Base-by-base conservation (phyloP, 208 protist species). In the Trypanosoma platydactyli region DNA sequence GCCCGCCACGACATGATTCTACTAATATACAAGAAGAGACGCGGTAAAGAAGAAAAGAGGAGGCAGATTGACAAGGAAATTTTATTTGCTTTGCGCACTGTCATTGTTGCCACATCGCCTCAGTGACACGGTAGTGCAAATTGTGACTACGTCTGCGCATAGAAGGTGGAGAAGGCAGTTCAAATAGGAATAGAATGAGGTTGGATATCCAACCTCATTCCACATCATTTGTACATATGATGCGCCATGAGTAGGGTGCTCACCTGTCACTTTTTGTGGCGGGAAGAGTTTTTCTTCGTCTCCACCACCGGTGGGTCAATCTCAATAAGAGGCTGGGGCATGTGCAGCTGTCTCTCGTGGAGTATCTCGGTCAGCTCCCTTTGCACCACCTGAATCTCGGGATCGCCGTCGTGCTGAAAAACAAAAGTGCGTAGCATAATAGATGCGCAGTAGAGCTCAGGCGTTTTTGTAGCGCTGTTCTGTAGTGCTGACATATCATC, bases 1-100 rank as follows among this genome's bases (percentile, higher is more conserved):
- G 88, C 87, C 46, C 91, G 60, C 91, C 91, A 96, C 1, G 91
- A 96, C 91, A 96, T 96, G 54, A 48, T 51, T 18, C 45, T 25
- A 30, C 11, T 27, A 5, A 16, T 12, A 6, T 35, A 53, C 4
- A 41, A 52, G 42, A 64, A 40, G 41, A 41, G 20, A 42, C 12
- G 52, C 27, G 20, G 51, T 20, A 40, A 49, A 53, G 52, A 64
- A 38, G 42, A 64, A 41, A 53, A 64, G 52, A 11, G 38, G 51
- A n/a, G 12, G 38, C 22, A 41, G n/a, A 38, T 0, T 9, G 22
- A 18, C 25, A 64, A 42, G n/a, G 5, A 40, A 42, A 38, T 3
- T 38, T 38, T 38, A 38, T 38, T 38, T 3, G 33, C 33, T 11
- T 11, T 38, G 9, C 33, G 9, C 33, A 38, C 9, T 38, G 33